phyloP scores from a whole-genome alignment of 1,139 yeast species.

The Kazachstania sp. region DNA sequence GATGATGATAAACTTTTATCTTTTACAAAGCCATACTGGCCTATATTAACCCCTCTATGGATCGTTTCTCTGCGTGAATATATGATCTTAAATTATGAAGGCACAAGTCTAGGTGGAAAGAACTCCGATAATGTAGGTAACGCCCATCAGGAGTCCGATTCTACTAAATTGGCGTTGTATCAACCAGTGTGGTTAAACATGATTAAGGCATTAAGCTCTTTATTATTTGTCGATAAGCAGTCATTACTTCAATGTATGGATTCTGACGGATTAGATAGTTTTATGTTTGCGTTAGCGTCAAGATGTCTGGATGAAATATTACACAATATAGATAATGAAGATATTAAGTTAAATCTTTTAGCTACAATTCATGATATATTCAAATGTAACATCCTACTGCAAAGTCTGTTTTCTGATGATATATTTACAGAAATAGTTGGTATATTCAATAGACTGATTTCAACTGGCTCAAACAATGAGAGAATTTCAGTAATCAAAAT shows the following conservation, averaged over 20 bases:
- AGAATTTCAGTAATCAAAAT: constrained; percentile 49
- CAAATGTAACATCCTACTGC: constrained; percentile 49
- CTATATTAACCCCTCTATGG: constrained; percentile 69
- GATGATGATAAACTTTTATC: constrained; percentile 32
- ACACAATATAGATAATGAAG: constrained; percentile 27
- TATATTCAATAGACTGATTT: constrained; percentile 61
- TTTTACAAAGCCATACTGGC: constrained; percentile 52
- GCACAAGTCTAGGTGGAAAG: neutral
- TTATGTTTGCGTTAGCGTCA: constrained; percentile 74
- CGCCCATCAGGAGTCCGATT: constrained; percentile 11
- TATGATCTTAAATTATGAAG: constrained; percentile 53
- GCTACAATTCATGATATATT: constrained; percentile 50
- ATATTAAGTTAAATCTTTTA: constrained; percentile 37
- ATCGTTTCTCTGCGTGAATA: constrained; percentile 64
- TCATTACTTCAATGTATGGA: constrained; percentile 35
- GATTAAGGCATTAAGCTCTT: constrained; percentile 65
- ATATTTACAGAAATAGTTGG: constrained; percentile 72
- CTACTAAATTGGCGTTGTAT: constrained; percentile 45
- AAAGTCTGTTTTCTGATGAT: constrained; percentile 54
- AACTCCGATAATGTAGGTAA: constrained; percentile 26
- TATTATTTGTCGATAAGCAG: constrained; percentile 45
- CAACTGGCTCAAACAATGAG: constrained; percentile 49
- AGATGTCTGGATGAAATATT: constrained; percentile 73
- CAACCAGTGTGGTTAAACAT: constrained; percentile 71
- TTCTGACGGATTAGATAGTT: constrained; percentile 54